Evolutionary conservation across 2,329 filamentous ascomycete genomes (phyloP).

Genomic region (Fusarium tanahbumbuense): DNA sequence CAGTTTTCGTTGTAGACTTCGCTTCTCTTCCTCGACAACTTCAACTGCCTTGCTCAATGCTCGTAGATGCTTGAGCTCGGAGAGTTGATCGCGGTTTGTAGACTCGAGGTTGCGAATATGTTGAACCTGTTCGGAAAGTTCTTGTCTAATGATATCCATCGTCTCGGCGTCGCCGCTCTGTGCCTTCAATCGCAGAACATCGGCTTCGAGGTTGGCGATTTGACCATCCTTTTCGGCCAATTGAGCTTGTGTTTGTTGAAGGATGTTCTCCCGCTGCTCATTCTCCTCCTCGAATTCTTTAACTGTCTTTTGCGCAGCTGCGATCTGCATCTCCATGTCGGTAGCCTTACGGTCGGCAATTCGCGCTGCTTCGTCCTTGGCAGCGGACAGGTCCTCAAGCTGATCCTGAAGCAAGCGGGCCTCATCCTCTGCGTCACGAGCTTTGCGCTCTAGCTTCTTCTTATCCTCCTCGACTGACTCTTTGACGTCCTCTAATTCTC

Average conservation of each 20-base stretch:
- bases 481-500: constrained; percentile 64
- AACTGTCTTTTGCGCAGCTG: constrained; percentile 59
- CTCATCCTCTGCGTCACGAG: constrained; percentile 78
- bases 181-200: constrained; percentile 85
- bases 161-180: constrained; percentile 89
- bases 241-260: constrained; percentile 73
- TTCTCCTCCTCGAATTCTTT: constrained; percentile 71
- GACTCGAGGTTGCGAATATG: constrained; percentile 88
- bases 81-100: constrained; percentile 80
- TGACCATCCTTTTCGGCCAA: constrained; percentile 75
- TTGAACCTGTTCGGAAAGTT: constrained; percentile 90
- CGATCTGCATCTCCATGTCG: constrained; percentile 66
- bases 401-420: constrained; percentile 82
- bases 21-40: constrained; percentile 95
- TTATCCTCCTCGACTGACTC: constrained; percentile 66
- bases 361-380: constrained; percentile 77
- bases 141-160: constrained; percentile 83
- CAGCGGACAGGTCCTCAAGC: constrained; percentile 74
- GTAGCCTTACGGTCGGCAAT: constrained; percentile 65
- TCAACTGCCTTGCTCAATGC: constrained; percentile 88
- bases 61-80: constrained; percentile 84
- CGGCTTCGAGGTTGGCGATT: constrained; percentile 81
- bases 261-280: constrained; percentile 64
- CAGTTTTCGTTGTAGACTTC: constrained; percentile 80
- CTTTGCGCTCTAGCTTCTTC: constrained; percentile 74